phyloP scores from a whole-genome alignment of 352 stramenopile species.

The Phytophthora pinifolia region DNA sequence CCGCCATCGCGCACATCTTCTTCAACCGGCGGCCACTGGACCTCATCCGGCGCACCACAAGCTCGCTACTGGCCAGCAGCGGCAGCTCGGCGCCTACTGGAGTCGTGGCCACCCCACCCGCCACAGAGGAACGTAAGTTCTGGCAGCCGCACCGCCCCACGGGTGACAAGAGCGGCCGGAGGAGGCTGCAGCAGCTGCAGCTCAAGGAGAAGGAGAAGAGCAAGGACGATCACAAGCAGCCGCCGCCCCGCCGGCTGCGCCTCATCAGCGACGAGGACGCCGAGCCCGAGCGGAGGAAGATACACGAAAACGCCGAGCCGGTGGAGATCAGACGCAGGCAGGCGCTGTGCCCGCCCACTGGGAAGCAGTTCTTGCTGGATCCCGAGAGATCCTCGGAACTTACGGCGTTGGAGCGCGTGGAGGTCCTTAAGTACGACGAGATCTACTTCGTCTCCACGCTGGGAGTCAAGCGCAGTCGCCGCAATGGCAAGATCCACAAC shows the following conservation, averaged over 20 bases:
- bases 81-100: background rate
- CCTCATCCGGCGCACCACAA: constrained; percentile 38
- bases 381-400: constrained; percentile 33
- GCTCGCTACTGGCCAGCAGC: constrained; percentile 27
- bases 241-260: constrained; percentile 9
- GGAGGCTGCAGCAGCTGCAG: constrained; percentile 26
- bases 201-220: constrained; percentile 18
- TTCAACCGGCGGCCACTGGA: constrained; percentile 50
- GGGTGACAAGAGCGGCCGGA: constrained; percentile 14
- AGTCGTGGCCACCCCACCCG: constrained; percentile 3
- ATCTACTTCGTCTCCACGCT: constrained; percentile 53
- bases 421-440: constrained; percentile 52
- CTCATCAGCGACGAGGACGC: constrained; percentile 2
- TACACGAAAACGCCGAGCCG: constrained; percentile 8
- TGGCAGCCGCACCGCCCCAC: constrained; percentile 17
- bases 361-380: constrained; percentile 34
- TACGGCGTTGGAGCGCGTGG: constrained; percentile 44
- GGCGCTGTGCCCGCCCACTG: constrained; percentile 15
- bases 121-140: constrained; percentile 25
- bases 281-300: constrained; percentile 19
- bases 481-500: constrained; percentile 35
- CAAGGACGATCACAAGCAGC: constrained; percentile 17
- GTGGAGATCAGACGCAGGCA: constrained; percentile 12
- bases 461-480: constrained; percentile 34
- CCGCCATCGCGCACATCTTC: constrained; percentile 43